phyloP scores from a whole-genome alignment of 2,329 filamentous ascomycete species.

The Xylariales sp. region DNA sequence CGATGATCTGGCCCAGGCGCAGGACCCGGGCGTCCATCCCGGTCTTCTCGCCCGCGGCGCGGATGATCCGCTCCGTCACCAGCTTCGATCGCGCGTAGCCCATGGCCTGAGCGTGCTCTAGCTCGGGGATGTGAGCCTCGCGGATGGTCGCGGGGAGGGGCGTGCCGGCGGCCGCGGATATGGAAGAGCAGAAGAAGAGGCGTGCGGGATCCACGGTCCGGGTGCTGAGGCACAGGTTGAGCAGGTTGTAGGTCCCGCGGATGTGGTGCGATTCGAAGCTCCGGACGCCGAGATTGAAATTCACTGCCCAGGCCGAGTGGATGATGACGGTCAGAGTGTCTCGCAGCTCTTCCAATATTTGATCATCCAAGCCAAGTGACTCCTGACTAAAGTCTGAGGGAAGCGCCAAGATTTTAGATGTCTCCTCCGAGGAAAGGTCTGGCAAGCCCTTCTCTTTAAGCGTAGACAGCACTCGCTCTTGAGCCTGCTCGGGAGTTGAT shows the following conservation, averaged over 20 bases:
- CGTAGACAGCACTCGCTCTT: neutral
- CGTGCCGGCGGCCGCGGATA: constrained; percentile 35
- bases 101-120: constrained; percentile 39
- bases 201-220: constrained; percentile 27
- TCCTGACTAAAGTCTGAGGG: constrained; percentile 34
- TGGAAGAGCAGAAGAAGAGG: constrained; percentile 40
- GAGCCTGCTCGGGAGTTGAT: neutral
- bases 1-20: constrained; percentile 40
- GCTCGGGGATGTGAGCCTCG: constrained; percentile 30
- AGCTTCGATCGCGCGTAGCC: constrained; percentile 48
- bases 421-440: neutral
- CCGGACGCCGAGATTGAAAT: constrained; percentile 45
- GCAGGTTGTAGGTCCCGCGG: constrained; percentile 38
- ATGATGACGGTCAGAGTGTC: constrained; percentile 36
- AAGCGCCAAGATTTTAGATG: constrained; percentile 28
- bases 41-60: constrained; percentile 21
- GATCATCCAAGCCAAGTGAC: constrained; percentile 32
- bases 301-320: constrained; percentile 50
- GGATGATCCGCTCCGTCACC: constrained; percentile 41
- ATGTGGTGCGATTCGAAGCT: constrained; percentile 44
- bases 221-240: constrained; percentile 32
- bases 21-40: constrained; percentile 30
- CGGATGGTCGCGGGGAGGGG: constrained; percentile 28
- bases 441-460: neutral
- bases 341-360: constrained; percentile 20